Base-by-base conservation (phyloP, 257 asterid species). In the Jasminum sambac region DNA sequence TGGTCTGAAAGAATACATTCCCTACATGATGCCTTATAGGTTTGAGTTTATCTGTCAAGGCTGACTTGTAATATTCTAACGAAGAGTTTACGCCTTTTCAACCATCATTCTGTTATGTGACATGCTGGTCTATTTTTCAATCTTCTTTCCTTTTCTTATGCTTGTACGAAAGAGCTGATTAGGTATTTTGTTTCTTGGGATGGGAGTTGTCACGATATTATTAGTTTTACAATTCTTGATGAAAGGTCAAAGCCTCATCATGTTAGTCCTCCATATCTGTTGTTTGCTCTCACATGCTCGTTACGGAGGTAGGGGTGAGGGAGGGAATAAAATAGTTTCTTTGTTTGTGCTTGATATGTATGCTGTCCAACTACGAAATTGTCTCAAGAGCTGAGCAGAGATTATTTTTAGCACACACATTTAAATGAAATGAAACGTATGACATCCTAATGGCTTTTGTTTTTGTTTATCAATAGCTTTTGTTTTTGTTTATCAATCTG, bases 401-500 rank as follows among this genome's bases (percentile, higher is more conserved):
- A 21, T 50, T 58, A 30, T 44, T 64, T 55, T 55, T 52, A 19
- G 23, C 61, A 2, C 61, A 48, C 6, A 10, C 62, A 19, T 55
- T 64, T 57, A 30, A 63, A 34, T 19, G 52, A 1, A 43, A 12
- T 63, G 64, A 60, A 36, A 50, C 52, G 61, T 63, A 46, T 37
- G 52, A 67, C 62, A 38, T 30, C 40, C 72, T 79, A 24, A 52
- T 23, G 50, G 2, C 41, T 67, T 72, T 73, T 72, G 68, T 75
- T 61, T 77, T 63, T 77, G 58, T 83, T 71, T 63, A 63, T 64
- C 64, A 23, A 52, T 23, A 40, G 2, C 41, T 67, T 72, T 73
- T 74, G 68, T 74, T 61, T 77, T 63, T 77, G 58, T 83, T 71
- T 64, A 63, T 64, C 64, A 71, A 69, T 81, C 64, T 73, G 83